Conservation (phyloP, 139 green algal species). For the Parachlorella kessleri region DNA sequence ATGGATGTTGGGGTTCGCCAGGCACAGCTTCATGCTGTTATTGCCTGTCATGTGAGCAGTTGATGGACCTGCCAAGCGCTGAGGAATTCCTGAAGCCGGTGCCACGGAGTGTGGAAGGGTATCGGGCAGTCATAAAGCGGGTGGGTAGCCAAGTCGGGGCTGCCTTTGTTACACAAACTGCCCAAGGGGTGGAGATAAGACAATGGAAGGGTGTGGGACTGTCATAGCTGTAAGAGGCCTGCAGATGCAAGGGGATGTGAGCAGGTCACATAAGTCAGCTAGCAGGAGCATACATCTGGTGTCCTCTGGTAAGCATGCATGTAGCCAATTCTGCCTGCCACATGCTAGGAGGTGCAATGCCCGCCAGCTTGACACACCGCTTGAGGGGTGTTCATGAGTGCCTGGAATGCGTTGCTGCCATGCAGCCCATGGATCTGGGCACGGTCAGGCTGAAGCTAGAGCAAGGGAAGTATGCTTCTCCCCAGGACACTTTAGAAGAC, state of each 20-base stretch:
- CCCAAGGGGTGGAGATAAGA: background rate
- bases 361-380: no score
- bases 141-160: background rate
- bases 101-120: background rate
- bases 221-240: background rate
- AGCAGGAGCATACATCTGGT: no score
- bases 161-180: no score
- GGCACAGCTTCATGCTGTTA: no score
- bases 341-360: no score
- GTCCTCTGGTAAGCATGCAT: no score
- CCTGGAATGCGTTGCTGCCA: no score
- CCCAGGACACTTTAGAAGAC: background rate
- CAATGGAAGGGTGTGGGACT: background rate
- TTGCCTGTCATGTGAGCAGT: no score
- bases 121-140: background rate
- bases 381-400: no score
- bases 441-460: background rate
- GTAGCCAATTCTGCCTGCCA: no score
- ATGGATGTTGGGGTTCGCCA: no score
- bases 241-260: background rate
- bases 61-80: conserved; percentile 12
- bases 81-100: conserved; percentile 10
- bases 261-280: background rate
- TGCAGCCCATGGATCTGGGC: conserved; percentile 26
- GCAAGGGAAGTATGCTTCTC: background rate